Base-by-base conservation (phyloP, 2,329 filamentous ascomycete species). In the Orbilia ellipsospora region DNA sequence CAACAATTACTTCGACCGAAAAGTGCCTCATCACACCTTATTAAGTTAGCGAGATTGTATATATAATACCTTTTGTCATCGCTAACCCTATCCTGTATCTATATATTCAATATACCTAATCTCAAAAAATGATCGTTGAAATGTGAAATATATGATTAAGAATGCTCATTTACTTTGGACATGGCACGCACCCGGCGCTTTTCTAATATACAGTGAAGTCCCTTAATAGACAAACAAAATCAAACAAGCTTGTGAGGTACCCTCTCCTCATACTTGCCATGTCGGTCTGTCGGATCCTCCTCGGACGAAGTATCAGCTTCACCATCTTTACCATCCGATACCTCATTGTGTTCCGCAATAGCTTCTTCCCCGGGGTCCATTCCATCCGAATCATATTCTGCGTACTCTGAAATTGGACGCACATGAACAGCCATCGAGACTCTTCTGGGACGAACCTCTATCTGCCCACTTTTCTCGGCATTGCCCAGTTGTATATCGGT, bases 361-460 rank as follows among this genome's bases (percentile, higher is more conserved):
- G 6, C 40, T 18, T 6, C 28, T 2, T 42, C 18, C 4, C 50
- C 20, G 40, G 66, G 61, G 15, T 64, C 52, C n/a, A 74, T 12
- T 10, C 55, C 63, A 28, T 68, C 70, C 2, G 31, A 59, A 23
- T 68, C 70, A 48, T 74, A 74, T 10, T 74, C 70, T 15, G 51
- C 57, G 7, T 63, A 74, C 13, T 68, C 62, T 23, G 57, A 23
- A 12, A 64, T 59, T 8, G 28, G 31, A 15, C 63, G 15, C 7
- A 60, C 31, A n/a, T 44, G 36, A 2, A 55, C 31, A n/a, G 56
- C 50, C 44, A 68, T 59, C 8, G 31, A 5, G 42, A 56, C 1
- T 2, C 56, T 45, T 48, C 60, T 0, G 16, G 31, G 28, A 10
- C 44, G 36, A 7, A 54, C 6, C 0, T 54, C 54, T 50, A 40